Evolutionary conservation across 2,329 filamentous ascomycete species (phyloP).

Genomic region (Fusarium burgessii): DNA sequence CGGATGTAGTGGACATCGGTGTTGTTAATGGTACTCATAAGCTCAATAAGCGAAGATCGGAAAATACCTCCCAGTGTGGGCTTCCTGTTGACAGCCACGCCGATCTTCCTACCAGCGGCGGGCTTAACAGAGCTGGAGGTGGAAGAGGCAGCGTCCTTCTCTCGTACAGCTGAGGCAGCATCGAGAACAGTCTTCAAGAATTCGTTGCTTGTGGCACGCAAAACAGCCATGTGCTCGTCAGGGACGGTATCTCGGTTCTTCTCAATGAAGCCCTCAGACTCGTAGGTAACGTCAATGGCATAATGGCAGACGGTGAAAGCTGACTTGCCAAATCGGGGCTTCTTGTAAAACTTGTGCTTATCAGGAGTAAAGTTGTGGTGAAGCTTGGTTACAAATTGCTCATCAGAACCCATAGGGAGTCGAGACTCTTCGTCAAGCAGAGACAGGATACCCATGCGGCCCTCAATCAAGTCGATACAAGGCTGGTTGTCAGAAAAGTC

Average conservation of each 20-base stretch:
- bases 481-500: constrained; percentile 99
- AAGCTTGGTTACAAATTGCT: constrained; percentile 95
- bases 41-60: constrained; percentile 96
- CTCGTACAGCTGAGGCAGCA: constrained; percentile 85
- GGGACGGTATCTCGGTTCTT: constrained; percentile 99
- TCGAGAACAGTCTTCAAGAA: constrained; percentile 89
- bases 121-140: constrained; percentile 81
- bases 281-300: constrained; percentile 96
- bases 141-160: constrained; percentile 81
- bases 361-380: constrained; percentile 91
- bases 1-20: constrained; percentile 99
- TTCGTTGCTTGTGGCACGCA: constrained; percentile 83
- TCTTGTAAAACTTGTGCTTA: constrained; percentile 98
- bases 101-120: constrained; percentile 84
- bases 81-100: constrained; percentile 93
- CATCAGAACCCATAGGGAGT: constrained; percentile 95
- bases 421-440: constrained; percentile 96
- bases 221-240: constrained; percentile 95
- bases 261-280: constrained; percentile 98
- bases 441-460: constrained; percentile 92
- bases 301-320: constrained; percentile 99
- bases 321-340: constrained; percentile 96
- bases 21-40: constrained; percentile 97
- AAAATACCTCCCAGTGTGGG: constrained; percentile 98
- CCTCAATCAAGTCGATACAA: constrained; percentile 98